phyloP scores from a whole-genome alignment of 495 filamentous ascomycete genomes.

The Hypomontagnella monticulosa region DNA sequence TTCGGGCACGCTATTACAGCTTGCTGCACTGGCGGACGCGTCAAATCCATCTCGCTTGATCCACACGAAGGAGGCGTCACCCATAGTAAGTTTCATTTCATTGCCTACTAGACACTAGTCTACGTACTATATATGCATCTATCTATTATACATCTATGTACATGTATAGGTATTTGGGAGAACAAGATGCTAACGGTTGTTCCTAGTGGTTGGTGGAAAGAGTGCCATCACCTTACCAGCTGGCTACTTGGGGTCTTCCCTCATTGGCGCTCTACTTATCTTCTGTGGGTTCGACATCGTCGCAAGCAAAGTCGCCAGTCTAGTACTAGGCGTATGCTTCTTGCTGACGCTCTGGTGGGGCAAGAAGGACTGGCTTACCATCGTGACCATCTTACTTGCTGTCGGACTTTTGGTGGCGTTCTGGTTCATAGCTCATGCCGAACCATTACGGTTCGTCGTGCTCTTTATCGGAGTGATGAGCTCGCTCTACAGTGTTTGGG shows the following conservation, averaged over 20 bases:
- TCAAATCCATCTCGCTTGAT: slow-evolving; percentile 75
- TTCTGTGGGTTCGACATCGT: slow-evolving; percentile 85
- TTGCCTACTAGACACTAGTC: not conserved
- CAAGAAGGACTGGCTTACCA: slow-evolving; percentile 78
- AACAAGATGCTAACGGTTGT: slow-evolving; percentile 74
- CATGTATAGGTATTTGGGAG: slow-evolving; percentile 50
- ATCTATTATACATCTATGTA: not conserved
- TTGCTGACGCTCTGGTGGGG: slow-evolving; percentile 84
- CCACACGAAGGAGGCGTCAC: slow-evolving; percentile 76
- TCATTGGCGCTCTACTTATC: slow-evolving; percentile 80
- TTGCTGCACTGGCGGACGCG: slow-evolving; percentile 74
- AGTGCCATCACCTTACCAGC: slow-evolving; percentile 78
- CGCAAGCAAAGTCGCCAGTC: slow-evolving; percentile 78
- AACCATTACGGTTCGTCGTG: slow-evolving; percentile 77
- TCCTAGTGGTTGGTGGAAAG: slow-evolving; percentile 72
- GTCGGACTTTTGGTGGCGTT: slow-evolving; percentile 76
- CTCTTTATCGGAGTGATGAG: slow-evolving; percentile 86
- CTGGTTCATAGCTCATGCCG: slow-evolving; percentile 82
- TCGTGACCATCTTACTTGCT: slow-evolving; percentile 71
- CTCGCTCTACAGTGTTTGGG: slow-evolving; percentile 81
- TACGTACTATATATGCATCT: not conserved
- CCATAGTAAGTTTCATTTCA: slow-evolving; percentile 51
- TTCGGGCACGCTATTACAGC: slow-evolving; percentile 81
- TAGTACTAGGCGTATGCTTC: slow-evolving; percentile 77
- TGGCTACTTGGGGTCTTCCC: slow-evolving; percentile 77